Evolutionary conservation across 129 eudicot species (phyloP), one percentile per base, ranked within the genome.

Genomic region (Pulicaria dysenterica): DNA sequence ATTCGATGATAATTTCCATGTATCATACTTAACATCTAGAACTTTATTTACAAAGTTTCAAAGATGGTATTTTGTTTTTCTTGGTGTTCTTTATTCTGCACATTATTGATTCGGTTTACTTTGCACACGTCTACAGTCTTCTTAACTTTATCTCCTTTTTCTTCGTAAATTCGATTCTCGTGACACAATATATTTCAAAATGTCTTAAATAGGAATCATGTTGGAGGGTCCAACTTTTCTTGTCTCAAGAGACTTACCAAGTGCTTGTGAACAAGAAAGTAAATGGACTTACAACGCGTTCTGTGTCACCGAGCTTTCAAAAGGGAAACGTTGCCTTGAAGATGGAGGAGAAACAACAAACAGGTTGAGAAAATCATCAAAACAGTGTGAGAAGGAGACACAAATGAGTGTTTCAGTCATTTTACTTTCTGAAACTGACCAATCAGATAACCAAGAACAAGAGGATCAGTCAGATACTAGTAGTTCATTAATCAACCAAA

Each of bases 181-280:
- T 24, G 36, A 66, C 44, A 49, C 34, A 67, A 12, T n/a, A 67
- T 54, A 41, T 54, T 43, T 36, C 7, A 8, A 47, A 8, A 47
- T 7, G 11, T 47, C 59, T 24, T 37, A 39, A 13, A 8, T 59
- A 65, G 31, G 41, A 56, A 40, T 65, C 77, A 83, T 85, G 88
- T 72, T 78, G 79, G 91, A 88, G 67, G 88, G 82, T 58, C 83
- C 83, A 37, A 53, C 81, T 7, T 83, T 64, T 76, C 77, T 80
- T 67, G 80, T 89, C 7, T 73, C 96, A 3, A 65, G 81, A 47
- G 88, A 84, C 40, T 64, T 84, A 69, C 85, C 85, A 9, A 77
- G 73, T 69, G 79, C 90, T 17, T 85, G 85, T 39, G 83, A 87
- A 74, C 74, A 79, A 63, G 88, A 86, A 72, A 66, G 72, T 72